These are phyloP conservation scores for Simmondsia chinensis DNA, from an alignment of 148 eudicot genomes.

Conservation along the genomic window DNA sequence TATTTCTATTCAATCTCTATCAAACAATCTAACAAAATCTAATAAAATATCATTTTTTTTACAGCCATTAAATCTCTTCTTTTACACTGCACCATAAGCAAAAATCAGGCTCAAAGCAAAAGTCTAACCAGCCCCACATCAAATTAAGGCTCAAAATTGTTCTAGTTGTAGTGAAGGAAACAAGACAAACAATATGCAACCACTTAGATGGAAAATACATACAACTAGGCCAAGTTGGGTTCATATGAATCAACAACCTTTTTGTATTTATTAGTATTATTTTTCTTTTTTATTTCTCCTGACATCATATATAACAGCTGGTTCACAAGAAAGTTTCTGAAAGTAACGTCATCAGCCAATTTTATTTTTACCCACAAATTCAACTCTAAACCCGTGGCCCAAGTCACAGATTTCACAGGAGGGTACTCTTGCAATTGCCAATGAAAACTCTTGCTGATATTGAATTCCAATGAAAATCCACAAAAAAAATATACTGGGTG, in stretches of 20 bases:
- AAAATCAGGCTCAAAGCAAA: no score
- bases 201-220: slow-evolving; percentile 7
- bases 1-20: no score
- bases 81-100: no score
- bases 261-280: slow-evolving; percentile 19
- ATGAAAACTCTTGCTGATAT: slow-evolving; percentile 11
- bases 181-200: slow-evolving; percentile 8
- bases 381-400: slow-evolving; percentile 31
- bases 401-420: slow-evolving; percentile 52
- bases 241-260: slow-evolving; percentile 20
- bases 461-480: slow-evolving; percentile 21
- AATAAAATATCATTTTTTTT: no score
- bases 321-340: slow-evolving; percentile 63
- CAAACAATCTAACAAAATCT: no score
- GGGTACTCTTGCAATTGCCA: slow-evolving; percentile 11
- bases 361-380: slow-evolving; percentile 33
- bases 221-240: slow-evolving; percentile 21
- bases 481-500: slow-evolving; percentile 5
- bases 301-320: slow-evolving; percentile 14
- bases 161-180: no score
- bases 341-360: slow-evolving; percentile 19
- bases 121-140: no score
- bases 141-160: no score
- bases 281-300: slow-evolving; percentile 10
- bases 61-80: no score